These are phyloP conservation scores for Sporisorium scitamineum DNA, from an alignment of 1,284 basidiomycete species.

Conservation along the genomic window DNA sequence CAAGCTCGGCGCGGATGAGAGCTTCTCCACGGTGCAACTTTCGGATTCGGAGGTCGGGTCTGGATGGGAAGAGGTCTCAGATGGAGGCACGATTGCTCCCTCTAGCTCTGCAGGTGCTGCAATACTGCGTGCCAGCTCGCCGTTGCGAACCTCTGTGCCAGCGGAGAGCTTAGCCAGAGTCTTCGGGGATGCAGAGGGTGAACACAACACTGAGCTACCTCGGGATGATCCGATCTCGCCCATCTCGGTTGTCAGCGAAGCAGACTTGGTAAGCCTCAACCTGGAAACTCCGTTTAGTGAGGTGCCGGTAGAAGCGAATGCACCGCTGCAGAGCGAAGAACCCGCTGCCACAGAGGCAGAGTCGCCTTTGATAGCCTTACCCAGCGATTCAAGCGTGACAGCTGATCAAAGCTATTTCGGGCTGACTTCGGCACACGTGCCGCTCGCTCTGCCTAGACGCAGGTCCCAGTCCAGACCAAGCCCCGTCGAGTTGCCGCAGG, in stretches of 20 bases:
- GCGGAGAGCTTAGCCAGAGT: background rate
- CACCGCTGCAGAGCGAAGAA: background rate
- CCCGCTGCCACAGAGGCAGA: background rate
- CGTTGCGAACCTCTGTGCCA: conserved; percentile 1
- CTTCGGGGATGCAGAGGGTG: background rate
- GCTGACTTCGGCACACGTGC: conserved; percentile 18
- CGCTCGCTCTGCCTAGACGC: conserved; percentile 15
- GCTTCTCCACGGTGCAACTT: conserved; percentile 40
- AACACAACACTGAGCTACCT: background rate
- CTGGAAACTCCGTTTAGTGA: conserved; percentile 19
- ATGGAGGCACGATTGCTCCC: conserved; percentile 47
- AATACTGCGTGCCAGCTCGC: conserved; percentile 16
- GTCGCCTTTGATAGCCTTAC: background rate
- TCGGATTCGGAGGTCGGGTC: conserved; percentile 47
- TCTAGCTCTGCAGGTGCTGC: conserved; percentile 12
- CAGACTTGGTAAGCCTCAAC: conserved; percentile 21
- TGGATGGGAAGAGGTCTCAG: conserved; percentile 53
- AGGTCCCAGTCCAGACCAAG: conserved; percentile 18
- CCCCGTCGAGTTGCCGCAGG: background rate
- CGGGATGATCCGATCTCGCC: conserved; percentile 4
- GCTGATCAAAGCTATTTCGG: conserved; percentile 14
- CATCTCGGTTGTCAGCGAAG: conserved; percentile 10
- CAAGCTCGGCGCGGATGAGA: conserved; percentile 30
- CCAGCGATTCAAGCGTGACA: background rate
- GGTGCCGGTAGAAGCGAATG: background rate